Evolutionary conservation across 352 stramenopile genomes (phyloP), one percentile per base, ranked within the genome.

Genomic region (Blastocystis sp.): DNA sequence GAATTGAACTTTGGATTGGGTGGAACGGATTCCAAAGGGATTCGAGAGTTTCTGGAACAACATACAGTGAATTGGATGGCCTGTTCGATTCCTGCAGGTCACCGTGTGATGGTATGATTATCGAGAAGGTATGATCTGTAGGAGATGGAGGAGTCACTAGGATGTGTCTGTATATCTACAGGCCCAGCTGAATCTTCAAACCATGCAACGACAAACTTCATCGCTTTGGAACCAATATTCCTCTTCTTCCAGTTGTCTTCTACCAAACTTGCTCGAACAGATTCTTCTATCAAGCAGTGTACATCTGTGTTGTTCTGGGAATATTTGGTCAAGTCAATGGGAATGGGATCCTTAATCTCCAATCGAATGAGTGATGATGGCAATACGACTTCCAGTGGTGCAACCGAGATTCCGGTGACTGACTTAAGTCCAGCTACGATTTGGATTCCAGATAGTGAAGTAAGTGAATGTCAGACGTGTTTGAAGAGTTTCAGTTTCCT

Each of bases 401-500:
- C 51, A 37, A 51, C 63, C 51, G 71, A 83, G 27, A 63, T 87
- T 11, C 77, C 77, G 6, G 56, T 78, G n/a, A 78, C 65, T 21
- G 42, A 78, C 29, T 39, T 87, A 32, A 87, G 74, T 46, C 77
- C 77, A 5, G 77, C 77, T 4, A 46, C 59, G 19, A 46, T 77
- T 12, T 87, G 77, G 77, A 74, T 78, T 29, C 59, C 77, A 0
- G 77, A 87, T 54, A 63, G 24, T 35, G 77, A 87, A 32, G 77
- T 87, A 56, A 39, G 93, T 93, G 89, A 95, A 89, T 95, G 92
- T 89, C 94, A 95, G 88, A 88, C 94, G 74, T 95, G 92, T 88
- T 88, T 94, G 51, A 94, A 94, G 89, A 92, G 94, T 89, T 95
- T 95, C 75, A 94, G 92, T 78, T 91, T 95, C 74, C 94, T 95